Percentiles rank a stretch among this genome's conserved stretches.
Evolutionary conservation across 2,329 filamentous ascomycete species (phyloP).

Genomic region (Xylaria sp.): DNA sequence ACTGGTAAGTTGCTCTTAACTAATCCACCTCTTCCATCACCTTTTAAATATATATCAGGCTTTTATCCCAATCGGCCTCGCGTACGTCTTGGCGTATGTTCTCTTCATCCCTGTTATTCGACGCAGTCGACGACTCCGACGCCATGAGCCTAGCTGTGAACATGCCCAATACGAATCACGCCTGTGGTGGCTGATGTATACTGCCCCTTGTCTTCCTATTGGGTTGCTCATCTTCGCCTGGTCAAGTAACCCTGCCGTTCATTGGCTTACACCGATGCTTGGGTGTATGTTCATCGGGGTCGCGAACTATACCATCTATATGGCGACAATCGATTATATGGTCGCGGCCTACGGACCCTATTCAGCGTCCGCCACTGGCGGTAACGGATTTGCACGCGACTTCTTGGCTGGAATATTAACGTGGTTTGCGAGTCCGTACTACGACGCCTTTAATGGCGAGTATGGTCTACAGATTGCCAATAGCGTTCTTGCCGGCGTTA

Average conservation of each 20-base stretch:
- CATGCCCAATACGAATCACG: slow-evolving; percentile 71
- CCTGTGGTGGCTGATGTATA: slow-evolving; percentile 69
- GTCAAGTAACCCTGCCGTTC: slow-evolving; percentile 64
- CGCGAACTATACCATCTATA: slow-evolving; percentile 72
- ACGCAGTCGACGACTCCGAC: slow-evolving; percentile 54
- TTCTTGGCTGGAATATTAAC: slow-evolving; percentile 73
- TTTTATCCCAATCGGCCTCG: slow-evolving; percentile 60
- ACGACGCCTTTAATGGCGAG: slow-evolving; percentile 55
- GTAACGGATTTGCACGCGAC: slow-evolving; percentile 74
- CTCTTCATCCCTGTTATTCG: slow-evolving; percentile 64
- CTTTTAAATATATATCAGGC: slow-evolving; percentile 41
- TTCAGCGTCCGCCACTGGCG: slow-evolving; percentile 73
- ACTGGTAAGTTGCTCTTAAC: slow-evolving; percentile 39
- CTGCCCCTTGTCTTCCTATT: slow-evolving; percentile 68
- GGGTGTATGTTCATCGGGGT: slow-evolving; percentile 70
- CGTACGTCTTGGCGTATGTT: slow-evolving; percentile 69
- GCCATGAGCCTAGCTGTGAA: slow-evolving; percentile 57
- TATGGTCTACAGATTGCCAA: slow-evolving; percentile 64
- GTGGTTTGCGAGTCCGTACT: slow-evolving; percentile 68
- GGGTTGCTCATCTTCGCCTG: slow-evolving; percentile 73
- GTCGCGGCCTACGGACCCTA: slow-evolving; percentile 74
- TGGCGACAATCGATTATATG: slow-evolving; percentile 76
- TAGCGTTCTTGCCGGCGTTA: slow-evolving; percentile 62
- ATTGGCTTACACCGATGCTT: slow-evolving; percentile 72
- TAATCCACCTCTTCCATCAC: not conserved